These are phyloP conservation scores for Henckelia pumila DNA, from an alignment of 257 asterid species.

Conservation along the genomic window DNA sequence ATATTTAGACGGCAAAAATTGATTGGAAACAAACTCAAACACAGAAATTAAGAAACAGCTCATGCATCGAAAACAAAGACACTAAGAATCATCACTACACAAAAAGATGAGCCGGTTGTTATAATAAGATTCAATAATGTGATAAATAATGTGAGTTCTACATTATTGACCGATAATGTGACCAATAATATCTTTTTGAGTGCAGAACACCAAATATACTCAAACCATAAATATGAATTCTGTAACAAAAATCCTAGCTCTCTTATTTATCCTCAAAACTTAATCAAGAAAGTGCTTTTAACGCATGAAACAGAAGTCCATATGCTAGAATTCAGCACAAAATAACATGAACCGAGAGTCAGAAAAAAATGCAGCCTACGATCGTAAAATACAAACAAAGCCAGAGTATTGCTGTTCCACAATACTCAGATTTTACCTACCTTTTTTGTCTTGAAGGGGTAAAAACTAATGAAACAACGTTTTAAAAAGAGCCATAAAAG, in stretches of 20 bases:
- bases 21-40: not conserved
- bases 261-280: not conserved
- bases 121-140: too few relatives aligned
- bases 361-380: too few relatives aligned
- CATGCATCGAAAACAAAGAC: not conserved
- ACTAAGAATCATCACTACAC: not conserved
- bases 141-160: too few relatives aligned
- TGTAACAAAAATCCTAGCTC: conserved; percentile 11
- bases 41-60: too few relatives aligned
- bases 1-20: not conserved
- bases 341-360: conserved; percentile 3
- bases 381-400: too few relatives aligned
- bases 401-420: too few relatives aligned
- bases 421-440: too few relatives aligned
- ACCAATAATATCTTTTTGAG: not conserved
- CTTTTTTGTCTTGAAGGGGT: too few relatives aligned
- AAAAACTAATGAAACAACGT: too few relatives aligned
- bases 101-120: not conserved
- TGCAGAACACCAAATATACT: not conserved
- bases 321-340: not conserved
- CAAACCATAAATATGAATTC: not conserved
- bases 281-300: not conserved
- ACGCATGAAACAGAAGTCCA: not conserved
- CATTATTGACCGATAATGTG: too few relatives aligned
- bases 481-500: too few relatives aligned